These are phyloP conservation scores for Heteromeles arbutifolia DNA, from an alignment of 306 rosid genomes.

Conservation along the genomic window DNA sequence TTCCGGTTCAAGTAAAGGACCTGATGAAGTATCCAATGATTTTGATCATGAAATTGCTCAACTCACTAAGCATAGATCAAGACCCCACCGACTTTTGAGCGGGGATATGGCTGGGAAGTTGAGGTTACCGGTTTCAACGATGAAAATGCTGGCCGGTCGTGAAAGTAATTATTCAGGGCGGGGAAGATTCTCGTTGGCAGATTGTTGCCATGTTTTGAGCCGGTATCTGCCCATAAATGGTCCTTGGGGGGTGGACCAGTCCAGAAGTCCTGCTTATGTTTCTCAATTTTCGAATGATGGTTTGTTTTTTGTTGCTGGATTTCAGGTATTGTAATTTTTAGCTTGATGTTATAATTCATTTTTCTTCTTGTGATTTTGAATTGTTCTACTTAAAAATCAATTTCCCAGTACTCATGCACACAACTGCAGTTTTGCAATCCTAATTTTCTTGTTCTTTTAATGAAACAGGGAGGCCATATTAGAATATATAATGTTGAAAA, in stretches of 20 bases:
- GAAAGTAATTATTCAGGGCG: constrained; percentile 69
- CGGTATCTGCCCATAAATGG: constrained; percentile 88
- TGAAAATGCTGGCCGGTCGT: constrained; percentile 83
- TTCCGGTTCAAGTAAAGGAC: constrained; percentile 32
- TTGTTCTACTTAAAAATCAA: neutral
- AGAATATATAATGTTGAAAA: constrained; percentile 70
- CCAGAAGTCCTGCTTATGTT: constrained; percentile 69
- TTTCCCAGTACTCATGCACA: neutral
- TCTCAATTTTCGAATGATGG: constrained; percentile 91
- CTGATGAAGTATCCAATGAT: constrained; percentile 21
- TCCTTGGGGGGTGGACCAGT: constrained; percentile 79
- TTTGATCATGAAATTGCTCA: constrained; percentile 73
- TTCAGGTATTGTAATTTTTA: constrained; percentile 47
- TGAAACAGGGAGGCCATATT: constrained; percentile 66
- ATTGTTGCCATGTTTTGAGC: constrained; percentile 77
- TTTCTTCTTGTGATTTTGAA: neutral
- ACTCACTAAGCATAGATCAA: constrained; percentile 54
- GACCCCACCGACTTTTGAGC: constrained; percentile 47
- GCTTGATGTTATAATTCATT: neutral
- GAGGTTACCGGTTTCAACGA: constrained; percentile 64
- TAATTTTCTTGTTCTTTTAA: neutral
- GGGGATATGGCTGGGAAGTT: constrained; percentile 44
- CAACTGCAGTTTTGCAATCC: neutral
- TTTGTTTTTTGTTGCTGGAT: constrained; percentile 72
- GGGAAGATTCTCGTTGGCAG: constrained; percentile 85